A percentile compares a stretch with the other conserved stretches of the same genome.
phyloP scores from a whole-genome alignment of 108 stramenopile genomes.

The Phaeodactylum tricornutum region DNA sequence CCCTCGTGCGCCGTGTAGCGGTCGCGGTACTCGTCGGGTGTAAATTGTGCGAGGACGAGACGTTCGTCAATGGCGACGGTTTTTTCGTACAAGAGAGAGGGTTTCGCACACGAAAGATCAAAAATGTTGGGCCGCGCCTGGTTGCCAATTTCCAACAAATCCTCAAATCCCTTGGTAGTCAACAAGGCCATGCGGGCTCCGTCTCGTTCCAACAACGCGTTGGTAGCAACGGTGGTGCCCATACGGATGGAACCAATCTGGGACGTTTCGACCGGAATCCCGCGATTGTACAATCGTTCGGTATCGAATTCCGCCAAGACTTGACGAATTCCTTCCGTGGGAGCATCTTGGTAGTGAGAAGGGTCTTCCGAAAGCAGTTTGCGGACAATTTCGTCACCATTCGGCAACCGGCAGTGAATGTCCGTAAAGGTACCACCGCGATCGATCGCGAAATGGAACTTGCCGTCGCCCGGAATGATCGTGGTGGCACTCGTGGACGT shows the following conservation, averaged over 20 bases:
- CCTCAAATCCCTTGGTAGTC: constrained; percentile 86
- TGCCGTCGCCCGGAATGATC: constrained; percentile 37
- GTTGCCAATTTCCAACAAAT: constrained; percentile 91
- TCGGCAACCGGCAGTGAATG: constrained; percentile 64
- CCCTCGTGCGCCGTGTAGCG: constrained; percentile 34
- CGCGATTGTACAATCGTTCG: constrained; percentile 46
- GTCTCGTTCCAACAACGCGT: constrained; percentile 92
- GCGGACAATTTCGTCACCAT: constrained; percentile 50
- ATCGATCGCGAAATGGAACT: constrained; percentile 89
- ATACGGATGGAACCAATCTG: constrained; percentile 86
- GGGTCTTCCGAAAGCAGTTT: constrained; percentile 95
- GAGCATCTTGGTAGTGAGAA: constrained; percentile 90
- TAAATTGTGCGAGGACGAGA: constrained; percentile 64
- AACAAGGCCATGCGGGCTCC: constrained; percentile 86
- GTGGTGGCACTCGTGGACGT: background rate
- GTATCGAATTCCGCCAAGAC: constrained; percentile 75
- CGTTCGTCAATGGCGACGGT: constrained; percentile 94
- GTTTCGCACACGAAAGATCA: constrained; percentile 61
- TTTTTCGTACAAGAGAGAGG: constrained; percentile 80
- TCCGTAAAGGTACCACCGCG: constrained; percentile 98
- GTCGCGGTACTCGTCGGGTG: constrained; percentile 26
- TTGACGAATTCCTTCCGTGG: constrained; percentile 95
- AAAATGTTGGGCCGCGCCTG: constrained; percentile 90
- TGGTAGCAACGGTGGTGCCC: constrained; percentile 96
- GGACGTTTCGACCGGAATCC: constrained; percentile 44